Percentiles rank a stretch among this genome's conserved stretches.
These are phyloP conservation scores for Aspergillus pseudotamarii DNA, from an alignment of 2,329 filamentous ascomycete genomes.

Conservation along the genomic window DNA sequence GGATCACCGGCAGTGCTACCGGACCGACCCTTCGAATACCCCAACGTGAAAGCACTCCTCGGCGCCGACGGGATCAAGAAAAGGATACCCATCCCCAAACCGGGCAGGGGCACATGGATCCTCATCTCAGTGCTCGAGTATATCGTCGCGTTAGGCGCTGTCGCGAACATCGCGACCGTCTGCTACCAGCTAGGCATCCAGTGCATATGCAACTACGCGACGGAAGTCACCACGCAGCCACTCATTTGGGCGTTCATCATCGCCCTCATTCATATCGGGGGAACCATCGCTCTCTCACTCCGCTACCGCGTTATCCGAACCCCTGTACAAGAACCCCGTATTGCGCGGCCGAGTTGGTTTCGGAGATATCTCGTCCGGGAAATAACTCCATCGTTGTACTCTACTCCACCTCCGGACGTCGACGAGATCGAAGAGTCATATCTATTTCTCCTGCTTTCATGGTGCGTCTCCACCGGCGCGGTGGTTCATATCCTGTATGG, in stretches of 20 bases:
- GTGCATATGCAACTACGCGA: neutral
- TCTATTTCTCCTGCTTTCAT: neutral
- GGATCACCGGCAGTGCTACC: neutral
- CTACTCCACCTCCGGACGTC: neutral
- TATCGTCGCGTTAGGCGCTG: neutral
- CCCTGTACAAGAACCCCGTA: neutral
- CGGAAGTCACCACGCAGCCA: neutral
- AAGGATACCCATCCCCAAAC: neutral
- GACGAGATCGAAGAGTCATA: neutral
- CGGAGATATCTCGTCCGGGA: neutral
- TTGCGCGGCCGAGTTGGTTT: neutral
- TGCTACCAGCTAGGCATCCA: neutral
- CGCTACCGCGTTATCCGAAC: neutral
- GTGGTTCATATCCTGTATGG: neutral
- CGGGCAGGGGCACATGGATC: neutral
- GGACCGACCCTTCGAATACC: neutral
- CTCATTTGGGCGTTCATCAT: neutral
- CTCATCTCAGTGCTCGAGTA: neutral
- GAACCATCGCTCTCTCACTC: neutral
- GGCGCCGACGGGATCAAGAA: neutral
- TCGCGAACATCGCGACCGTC: neutral
- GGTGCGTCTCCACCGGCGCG: neutral
- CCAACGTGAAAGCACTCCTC: neutral
- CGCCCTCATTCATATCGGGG: neutral
- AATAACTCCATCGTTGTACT: neutral